Conservation (phyloP, 2,329 filamentous ascomycete genomes). For the Penicillium sclerotigenum region DNA sequence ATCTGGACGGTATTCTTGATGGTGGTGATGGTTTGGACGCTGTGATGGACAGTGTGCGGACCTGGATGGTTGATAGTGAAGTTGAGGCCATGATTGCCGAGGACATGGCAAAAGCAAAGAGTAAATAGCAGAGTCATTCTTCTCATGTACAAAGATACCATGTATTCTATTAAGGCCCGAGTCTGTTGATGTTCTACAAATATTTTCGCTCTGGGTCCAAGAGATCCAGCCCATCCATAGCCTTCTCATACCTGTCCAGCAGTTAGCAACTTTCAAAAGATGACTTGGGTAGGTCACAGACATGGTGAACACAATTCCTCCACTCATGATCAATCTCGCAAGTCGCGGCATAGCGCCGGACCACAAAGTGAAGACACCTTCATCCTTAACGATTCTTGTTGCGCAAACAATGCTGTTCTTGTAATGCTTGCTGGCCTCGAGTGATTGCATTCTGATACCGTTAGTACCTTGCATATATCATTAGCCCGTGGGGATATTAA, state of each 20-base stretch:
- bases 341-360: constrained; percentile 84
- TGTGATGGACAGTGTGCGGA: constrained; percentile 73
- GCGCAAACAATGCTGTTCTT: constrained; percentile 86
- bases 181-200: constrained; percentile 52
- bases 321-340: constrained; percentile 80
- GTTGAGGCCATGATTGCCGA: constrained; percentile 67
- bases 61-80: constrained; percentile 73
- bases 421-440: constrained; percentile 76
- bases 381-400: constrained; percentile 76
- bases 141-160: constrained; percentile 14
- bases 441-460: constrained; percentile 77
- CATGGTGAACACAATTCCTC: constrained; percentile 97
- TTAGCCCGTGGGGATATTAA: constrained; percentile 21
- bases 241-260: constrained; percentile 73
- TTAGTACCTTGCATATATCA: constrained; percentile 11
- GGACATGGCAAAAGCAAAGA: constrained; percentile 50
- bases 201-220: constrained; percentile 82
- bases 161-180: constrained; percentile 14
- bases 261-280: constrained; percentile 11
- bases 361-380: constrained; percentile 90
- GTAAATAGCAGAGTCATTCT: constrained; percentile 3
- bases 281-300: constrained; percentile 41
- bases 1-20: constrained; percentile 73
- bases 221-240: constrained; percentile 78
- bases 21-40: constrained; percentile 70